Evolutionary conservation across 1,139 yeast species (phyloP), one percentile per base, ranked within the genome.

Genomic region (Yamadazyma spencermartinsiae): DNA sequence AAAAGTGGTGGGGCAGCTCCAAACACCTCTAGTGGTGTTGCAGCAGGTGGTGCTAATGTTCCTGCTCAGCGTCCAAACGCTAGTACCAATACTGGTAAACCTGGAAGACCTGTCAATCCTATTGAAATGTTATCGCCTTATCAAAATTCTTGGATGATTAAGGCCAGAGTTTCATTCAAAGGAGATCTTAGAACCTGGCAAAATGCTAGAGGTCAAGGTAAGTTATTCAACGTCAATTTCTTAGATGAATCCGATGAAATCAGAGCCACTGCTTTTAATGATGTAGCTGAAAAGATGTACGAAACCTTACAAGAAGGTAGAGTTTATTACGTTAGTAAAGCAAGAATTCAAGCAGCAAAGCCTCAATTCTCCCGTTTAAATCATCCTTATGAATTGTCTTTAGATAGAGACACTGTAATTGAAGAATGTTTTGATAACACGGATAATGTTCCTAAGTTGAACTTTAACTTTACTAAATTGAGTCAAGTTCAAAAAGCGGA

Each of bases 191-290:
- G 89, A 63, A 84, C 86, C 30, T 94, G 94, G 92, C 78, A 86
- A 37, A 89, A 89, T 54, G 82, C 80, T 41, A 76, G 82, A 53
- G 96, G 96, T 43, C 89, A 85, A 49, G 98, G 98, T 38, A 86
- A 87, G 60, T 74, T 94, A 44, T 88, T 94, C 68, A 85, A 85
- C 51, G 88, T 88, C 30, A 87, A 89, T 51, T 80, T 94, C 48
- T 68, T 90, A 47, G 99, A 94, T 58, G 96, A 94, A 58, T 85
- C 96, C 5, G 96, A 95, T 54, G 98, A 92, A 66, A 94, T 94
- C 52, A 79, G 95, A 54, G 98, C 96, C 12, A 89, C 98, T 7
- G 97, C 95, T 3, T 94, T 94, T 63, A 87, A 86, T 58, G 94
- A 88, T 33, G 76, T 79, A 48, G 97, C 94, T 6, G 95, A 86